Evolutionary conservation across 2,329 filamentous ascomycete genomes (phyloP).

Genomic region (Shiraia bambusicola): DNA sequence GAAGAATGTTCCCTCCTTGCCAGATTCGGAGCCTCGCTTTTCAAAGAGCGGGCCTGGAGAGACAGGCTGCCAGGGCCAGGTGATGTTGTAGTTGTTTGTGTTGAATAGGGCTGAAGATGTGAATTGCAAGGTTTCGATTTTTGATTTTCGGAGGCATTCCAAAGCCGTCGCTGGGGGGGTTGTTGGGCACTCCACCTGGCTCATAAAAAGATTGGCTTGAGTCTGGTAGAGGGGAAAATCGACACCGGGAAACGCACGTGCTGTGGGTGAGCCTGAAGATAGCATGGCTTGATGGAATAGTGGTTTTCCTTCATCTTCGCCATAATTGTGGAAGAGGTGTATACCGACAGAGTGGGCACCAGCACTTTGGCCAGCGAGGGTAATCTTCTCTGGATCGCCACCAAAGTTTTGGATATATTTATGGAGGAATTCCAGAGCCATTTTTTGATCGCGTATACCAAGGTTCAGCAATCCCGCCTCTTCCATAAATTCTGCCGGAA

Average conservation of each 20-base stretch:
- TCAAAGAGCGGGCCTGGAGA: constrained; percentile 51
- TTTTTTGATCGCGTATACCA: constrained; percentile 32
- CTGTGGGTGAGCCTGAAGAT: constrained; percentile 39
- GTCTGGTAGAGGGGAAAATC: constrained; percentile 34
- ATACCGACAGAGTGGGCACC: constrained; percentile 42
- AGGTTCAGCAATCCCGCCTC: constrained; percentile 39
- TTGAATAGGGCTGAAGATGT: constrained; percentile 45
- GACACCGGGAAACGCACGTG: constrained; percentile 37
- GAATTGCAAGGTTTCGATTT: constrained; percentile 43
- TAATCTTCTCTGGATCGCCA: constrained; percentile 45
- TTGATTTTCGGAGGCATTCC: constrained; percentile 43
- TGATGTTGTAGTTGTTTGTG: constrained; percentile 44
- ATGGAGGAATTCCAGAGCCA: constrained; percentile 43
- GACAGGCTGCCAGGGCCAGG: constrained; percentile 54
- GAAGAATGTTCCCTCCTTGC: constrained; percentile 39
- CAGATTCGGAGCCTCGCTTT: constrained; percentile 48
- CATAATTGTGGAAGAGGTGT: constrained; percentile 42
- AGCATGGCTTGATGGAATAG: constrained; percentile 39
- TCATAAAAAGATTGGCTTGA: constrained; percentile 37
- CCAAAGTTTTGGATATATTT: constrained; percentile 44
- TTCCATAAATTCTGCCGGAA: constrained; percentile 39
- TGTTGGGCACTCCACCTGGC: constrained; percentile 28
- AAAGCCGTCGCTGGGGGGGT: constrained; percentile 35
- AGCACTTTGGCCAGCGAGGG: constrained; percentile 46
- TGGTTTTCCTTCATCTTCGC: constrained; percentile 28